Conservation (phyloP, 2,329 filamentous ascomycete genomes). For the Scedosporium dehoogii region DNA sequence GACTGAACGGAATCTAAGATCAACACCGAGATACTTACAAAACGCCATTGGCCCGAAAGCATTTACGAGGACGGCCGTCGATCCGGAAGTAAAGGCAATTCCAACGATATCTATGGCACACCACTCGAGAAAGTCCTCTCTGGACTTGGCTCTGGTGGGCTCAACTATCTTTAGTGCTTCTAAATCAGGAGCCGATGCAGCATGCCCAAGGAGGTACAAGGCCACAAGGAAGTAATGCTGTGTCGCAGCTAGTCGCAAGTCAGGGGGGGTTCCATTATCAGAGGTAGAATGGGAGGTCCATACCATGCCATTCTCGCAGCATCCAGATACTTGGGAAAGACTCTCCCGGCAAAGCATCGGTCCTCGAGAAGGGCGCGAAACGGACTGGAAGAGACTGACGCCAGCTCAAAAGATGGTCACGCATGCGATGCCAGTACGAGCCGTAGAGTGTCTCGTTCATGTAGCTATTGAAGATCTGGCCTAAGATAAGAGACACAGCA, state of each 20-base stretch:
- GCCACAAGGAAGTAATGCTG: conserved; percentile 32
- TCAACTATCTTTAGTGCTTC: neutral
- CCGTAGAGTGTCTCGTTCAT: conserved; percentile 14
- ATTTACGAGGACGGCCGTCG: conserved; percentile 33
- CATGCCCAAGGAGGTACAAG: conserved; percentile 19
- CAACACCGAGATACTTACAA: no score
- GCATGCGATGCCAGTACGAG: conserved; percentile 13
- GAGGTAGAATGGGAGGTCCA: neutral
- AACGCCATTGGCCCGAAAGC: conserved; percentile 39
- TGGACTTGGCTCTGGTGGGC: neutral
- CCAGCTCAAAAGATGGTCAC: conserved; percentile 20
- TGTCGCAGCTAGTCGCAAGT: conserved; percentile 23
- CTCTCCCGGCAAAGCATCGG: conserved; percentile 4
- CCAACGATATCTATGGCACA: conserved; percentile 30
- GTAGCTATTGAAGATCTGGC: conserved; percentile 30
- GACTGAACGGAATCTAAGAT: conserved; percentile 27
- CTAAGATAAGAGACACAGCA: conserved; percentile 29
- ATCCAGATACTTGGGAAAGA: conserved; percentile 31
- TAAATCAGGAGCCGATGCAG: conserved; percentile 6
- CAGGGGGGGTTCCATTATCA: neutral
- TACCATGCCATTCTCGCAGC: conserved; percentile 32
- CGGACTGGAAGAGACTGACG: no score
- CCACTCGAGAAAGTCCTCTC: conserved; percentile 19
- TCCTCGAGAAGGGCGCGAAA: conserved; percentile 21
- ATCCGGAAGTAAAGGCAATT: conserved; percentile 32